phyloP scores from a whole-genome alignment of 1,284 basidiomycete species.

The Ceratobasidium sp. region DNA sequence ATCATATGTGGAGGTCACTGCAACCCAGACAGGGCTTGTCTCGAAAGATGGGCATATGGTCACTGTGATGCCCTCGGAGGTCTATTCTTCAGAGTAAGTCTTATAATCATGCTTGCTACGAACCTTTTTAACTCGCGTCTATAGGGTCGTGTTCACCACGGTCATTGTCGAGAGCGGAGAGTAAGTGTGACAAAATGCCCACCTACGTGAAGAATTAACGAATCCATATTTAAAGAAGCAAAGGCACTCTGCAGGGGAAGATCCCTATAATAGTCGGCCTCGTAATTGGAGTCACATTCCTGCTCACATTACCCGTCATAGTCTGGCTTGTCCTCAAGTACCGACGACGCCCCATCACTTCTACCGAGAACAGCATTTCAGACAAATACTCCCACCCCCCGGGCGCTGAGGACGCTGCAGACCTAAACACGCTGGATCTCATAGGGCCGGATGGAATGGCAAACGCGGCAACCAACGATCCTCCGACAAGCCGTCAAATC shows the following conservation, averaged over 20 bases:
- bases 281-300: not conserved
- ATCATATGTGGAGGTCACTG: slow-evolving; percentile 32
- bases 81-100: slow-evolving; percentile 37
- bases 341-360: slow-evolving; percentile 23
- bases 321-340: slow-evolving; percentile 40
- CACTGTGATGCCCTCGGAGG: slow-evolving; percentile 23
- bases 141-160: slow-evolving; percentile 32
- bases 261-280: slow-evolving; percentile 33
- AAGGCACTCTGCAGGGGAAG: slow-evolving; percentile 17
- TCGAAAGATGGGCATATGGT: slow-evolving; percentile 21
- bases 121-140: not conserved
- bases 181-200: not conserved
- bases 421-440: slow-evolving; percentile 7
- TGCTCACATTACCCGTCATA: slow-evolving; percentile 19
- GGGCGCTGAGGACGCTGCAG: not conserved
- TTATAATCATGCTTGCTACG: not conserved
- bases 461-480: not conserved
- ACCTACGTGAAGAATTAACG: not conserved
- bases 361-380: not conserved
- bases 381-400: not conserved
- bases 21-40: slow-evolving; percentile 4
- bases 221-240: slow-evolving; percentile 6
- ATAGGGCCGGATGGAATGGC: not conserved
- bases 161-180: slow-evolving; percentile 5
- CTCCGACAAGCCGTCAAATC: slow-evolving; percentile 10